phyloP scores from a whole-genome alignment of 495 filamentous ascomycete genomes.

The Penicillium waksmanii region DNA sequence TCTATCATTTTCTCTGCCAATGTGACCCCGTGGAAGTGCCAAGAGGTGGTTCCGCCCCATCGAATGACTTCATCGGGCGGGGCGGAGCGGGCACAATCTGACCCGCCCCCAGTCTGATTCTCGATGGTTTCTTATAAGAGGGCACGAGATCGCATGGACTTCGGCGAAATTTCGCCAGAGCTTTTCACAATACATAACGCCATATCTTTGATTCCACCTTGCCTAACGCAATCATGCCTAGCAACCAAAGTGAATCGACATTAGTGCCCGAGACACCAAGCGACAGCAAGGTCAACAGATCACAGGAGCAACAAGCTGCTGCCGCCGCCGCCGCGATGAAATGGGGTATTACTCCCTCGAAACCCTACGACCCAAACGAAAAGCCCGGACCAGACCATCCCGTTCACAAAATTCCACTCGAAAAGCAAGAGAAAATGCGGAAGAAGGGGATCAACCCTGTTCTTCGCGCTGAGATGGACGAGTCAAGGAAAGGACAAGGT shows the following conservation, averaged over 20 bases:
- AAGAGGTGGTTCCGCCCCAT: too few species aligned
- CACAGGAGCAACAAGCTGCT: neutral
- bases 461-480: slow-evolving; percentile 25
- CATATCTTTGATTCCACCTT: neutral
- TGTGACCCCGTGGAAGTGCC: too few species aligned
- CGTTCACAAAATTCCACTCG: slow-evolving; percentile 26
- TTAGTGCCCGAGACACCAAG: neutral
- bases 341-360: slow-evolving; percentile 23
- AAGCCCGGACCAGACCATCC: slow-evolving; percentile 18
- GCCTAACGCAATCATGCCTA: neutral
- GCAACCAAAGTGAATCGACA: neutral
- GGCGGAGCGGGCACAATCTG: neutral
- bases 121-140: neutral
- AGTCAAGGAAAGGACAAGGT: slow-evolving; percentile 21
- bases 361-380: slow-evolving; percentile 6
- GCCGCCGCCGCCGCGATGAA: slow-evolving; percentile 4
- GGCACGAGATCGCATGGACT: neutral
- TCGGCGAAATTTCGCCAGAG: too few species aligned
- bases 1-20: too few species aligned
- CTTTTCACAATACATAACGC: neutral
- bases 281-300: neutral
- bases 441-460: slow-evolving; percentile 27
- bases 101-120: neutral
- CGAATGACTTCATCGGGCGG: slow-evolving; percentile 2
- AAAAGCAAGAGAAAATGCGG: slow-evolving; percentile 30